Percentiles rank a stretch among this genome's conserved stretches.
Conservation (phyloP, 2,329 filamentous ascomycete species). For the Exophiala mesophila region DNA sequence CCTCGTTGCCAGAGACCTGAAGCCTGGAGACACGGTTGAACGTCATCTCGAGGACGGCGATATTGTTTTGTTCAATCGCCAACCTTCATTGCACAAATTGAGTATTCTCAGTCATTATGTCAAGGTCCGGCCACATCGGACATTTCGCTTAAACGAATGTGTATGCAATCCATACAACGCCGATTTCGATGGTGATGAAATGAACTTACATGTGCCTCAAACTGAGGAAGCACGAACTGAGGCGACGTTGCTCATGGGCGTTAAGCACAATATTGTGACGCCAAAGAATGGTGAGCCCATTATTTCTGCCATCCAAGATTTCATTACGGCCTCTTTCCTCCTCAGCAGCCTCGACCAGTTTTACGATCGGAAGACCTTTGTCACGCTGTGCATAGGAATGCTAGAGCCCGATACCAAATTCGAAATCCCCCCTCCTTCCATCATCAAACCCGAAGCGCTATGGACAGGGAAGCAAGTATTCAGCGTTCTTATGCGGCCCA, state of each 20-base stretch:
- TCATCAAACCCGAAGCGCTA: constrained; percentile 76
- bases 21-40: constrained; percentile 83
- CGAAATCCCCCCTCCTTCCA: constrained; percentile 79
- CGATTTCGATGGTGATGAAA: constrained; percentile 98
- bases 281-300: constrained; percentile 98
- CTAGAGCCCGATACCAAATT: constrained; percentile 71
- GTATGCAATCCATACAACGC: constrained; percentile 98
- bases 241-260: constrained; percentile 93
- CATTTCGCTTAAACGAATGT: constrained; percentile 95
- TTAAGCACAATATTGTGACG: constrained; percentile 92
- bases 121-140: constrained; percentile 90
- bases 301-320: constrained; percentile 98
- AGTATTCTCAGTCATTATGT: constrained; percentile 96
- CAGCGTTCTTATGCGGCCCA: constrained; percentile 84
- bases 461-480: constrained; percentile 99
- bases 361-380: constrained; percentile 81
- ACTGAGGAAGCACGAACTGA: constrained; percentile 95
- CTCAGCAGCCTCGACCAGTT: constrained; percentile 91
- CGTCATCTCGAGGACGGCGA: constrained; percentile 93
- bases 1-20: constrained; percentile 66
- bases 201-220: constrained; percentile 97
- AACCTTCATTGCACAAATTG: constrained; percentile 95
- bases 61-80: constrained; percentile 94
- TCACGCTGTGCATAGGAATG: constrained; percentile 91
- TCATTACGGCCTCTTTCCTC: constrained; percentile 91